phyloP scores from a whole-genome alignment of 2,329 filamentous ascomycete species.

The Pestalotiopsis sp. region DNA sequence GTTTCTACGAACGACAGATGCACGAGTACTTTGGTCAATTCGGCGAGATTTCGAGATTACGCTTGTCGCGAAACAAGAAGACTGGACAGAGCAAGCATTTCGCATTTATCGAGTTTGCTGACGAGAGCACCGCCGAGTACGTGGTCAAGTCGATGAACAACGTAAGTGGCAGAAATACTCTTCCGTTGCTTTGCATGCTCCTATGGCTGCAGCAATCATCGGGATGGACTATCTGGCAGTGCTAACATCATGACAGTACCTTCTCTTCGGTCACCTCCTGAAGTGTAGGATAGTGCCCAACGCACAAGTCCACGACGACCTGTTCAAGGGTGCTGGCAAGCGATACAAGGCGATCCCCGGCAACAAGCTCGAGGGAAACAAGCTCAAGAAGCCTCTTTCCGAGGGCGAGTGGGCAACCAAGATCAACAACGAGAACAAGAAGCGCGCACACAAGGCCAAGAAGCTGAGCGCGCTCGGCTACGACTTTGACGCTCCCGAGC shows the following conservation, averaged over 20 bases:
- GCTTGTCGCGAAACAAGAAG: conserved; percentile 86
- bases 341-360: conserved; percentile 88
- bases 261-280: conserved; percentile 91
- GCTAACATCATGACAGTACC: conserved; percentile 53
- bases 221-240: background rate
- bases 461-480: conserved; percentile 83
- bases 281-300: conserved; percentile 80
- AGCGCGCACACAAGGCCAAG: conserved; percentile 68
- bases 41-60: conserved; percentile 75
- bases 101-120: conserved; percentile 89
- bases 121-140: conserved; percentile 79
- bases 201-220: conserved; percentile 11
- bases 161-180: conserved; percentile 19
- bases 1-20: conserved; percentile 98
- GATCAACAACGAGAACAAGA: conserved; percentile 72
- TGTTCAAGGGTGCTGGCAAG: conserved; percentile 90
- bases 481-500: conserved; percentile 72
- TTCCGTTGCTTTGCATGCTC: conserved; percentile 16
- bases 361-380: conserved; percentile 81
- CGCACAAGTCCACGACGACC: conserved; percentile 75
- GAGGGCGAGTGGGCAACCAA: conserved; percentile 79
- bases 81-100: conserved; percentile 93
- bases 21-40: conserved; percentile 93
- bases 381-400: conserved; percentile 72
- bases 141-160: conserved; percentile 97